Base-by-base conservation (phyloP, 257 asterid species). In the Agastache rugosa region DNA sequence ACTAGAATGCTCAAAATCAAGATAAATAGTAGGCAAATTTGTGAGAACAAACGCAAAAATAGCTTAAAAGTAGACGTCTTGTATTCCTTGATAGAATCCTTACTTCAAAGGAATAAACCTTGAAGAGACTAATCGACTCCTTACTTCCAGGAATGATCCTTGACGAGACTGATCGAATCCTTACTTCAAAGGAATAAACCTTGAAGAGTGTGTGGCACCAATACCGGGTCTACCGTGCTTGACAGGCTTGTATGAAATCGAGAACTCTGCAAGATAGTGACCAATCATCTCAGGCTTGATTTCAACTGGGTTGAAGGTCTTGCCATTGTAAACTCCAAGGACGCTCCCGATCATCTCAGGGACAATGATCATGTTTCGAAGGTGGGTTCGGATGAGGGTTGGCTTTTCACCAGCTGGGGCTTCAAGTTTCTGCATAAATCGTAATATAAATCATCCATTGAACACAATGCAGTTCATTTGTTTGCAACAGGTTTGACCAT, bases 191-290 rank as follows among this genome's bases (percentile, higher is more conserved):
- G 96, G 96, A 75, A 91, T 91, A 78, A 91, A 91, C 86, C 97
- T 86, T 3, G 97, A 91, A 19, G 96, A 89, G 81, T 91, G 97
- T 27, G 97, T 91, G 25, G 97, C 97, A 82, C 96, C 97, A 71
- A 92, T 90, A 85, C 96, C 96, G 0, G 97, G 97, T 72, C 97
- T 87, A 48, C 97, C 97, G 16, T 92, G 97, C 87, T 90, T 92
- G 17, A 90, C 96, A 0, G 97, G 96, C 81, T 88, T 90, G 93
- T 92, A 92, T 14, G 93, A 84, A 20, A 92, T 90, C 0, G 96
- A 92, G 77, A 90, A 92, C 88, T 92, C 97, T 0, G 97, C 97
- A 0, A 90, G 85, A 27, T 92, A 92, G 78, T 88, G 96, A 0
- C 97, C 87, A 48, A 92, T 92, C 97, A 90, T 92, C 95, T 91